Conservation (phyloP, 2,329 filamentous ascomycete species). For the Alternaria viburni region DNA sequence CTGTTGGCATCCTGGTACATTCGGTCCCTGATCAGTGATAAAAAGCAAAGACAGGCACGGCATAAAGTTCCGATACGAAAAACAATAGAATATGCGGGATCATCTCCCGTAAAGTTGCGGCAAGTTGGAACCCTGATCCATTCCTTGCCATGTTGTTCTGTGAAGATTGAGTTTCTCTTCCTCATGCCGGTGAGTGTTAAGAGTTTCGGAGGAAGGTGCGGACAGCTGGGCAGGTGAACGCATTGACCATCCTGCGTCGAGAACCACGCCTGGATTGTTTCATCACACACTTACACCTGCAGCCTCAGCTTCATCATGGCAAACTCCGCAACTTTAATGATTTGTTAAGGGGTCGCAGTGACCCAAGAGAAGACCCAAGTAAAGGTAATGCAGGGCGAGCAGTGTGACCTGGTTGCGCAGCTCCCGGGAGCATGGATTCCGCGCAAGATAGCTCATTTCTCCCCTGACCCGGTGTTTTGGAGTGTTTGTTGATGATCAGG, state of each 20-base stretch:
- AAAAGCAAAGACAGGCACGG: background rate
- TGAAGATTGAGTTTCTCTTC: background rate
- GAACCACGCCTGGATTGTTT: background rate
- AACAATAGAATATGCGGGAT: background rate
- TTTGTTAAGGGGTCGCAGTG: background rate
- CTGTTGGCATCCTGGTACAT: background rate
- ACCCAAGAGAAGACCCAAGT: background rate
- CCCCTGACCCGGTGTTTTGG: background rate
- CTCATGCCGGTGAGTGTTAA: background rate
- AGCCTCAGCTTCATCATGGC: background rate
- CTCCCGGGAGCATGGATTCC: background rate
- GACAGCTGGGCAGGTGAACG: background rate
- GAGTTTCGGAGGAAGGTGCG: background rate
- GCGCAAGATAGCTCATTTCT: background rate
- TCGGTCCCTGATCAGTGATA: background rate
- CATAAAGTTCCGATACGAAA: background rate
- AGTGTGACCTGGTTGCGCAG: background rate
- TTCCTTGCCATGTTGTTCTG: background rate
- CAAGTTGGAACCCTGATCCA: background rate
- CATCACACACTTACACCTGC: background rate
- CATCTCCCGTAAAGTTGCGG: background rate
- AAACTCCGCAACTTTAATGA: background rate
- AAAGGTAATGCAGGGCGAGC: background rate
- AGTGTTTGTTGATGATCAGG: background rate
- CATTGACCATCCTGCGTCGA: background rate